Evolutionary conservation across 805 yeast species (phyloP).

Genomic region (Kodamaea fukazawae): DNA sequence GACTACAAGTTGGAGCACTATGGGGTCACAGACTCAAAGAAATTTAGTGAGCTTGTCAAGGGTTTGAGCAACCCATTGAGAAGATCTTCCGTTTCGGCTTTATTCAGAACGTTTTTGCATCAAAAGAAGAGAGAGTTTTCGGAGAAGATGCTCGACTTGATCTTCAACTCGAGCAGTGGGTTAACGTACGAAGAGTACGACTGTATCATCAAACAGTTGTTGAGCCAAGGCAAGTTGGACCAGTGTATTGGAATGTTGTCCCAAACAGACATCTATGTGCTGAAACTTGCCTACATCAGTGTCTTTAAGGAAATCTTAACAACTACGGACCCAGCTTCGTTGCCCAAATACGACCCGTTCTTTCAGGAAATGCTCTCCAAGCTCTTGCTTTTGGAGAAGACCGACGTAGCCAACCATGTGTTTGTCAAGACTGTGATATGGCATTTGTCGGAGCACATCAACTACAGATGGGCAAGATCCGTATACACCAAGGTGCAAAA

Average conservation of each 20-base stretch:
- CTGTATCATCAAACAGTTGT: conserved; percentile 23
- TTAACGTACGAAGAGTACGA: conserved; percentile 25
- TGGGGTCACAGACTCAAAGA: conserved; percentile 14
- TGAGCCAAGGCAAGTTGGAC: conserved; percentile 23
- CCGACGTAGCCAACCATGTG: conserved; percentile 14
- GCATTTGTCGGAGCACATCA: conserved; percentile 17
- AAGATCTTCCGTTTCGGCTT: conserved; percentile 31
- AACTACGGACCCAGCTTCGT: neutral
- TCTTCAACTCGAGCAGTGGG: conserved; percentile 28
- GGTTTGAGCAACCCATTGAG: conserved; percentile 29
- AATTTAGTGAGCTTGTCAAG: conserved; percentile 21
- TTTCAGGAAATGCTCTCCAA: conserved; percentile 9
- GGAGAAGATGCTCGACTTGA: conserved; percentile 27
- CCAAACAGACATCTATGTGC: conserved; percentile 16
- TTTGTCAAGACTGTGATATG: conserved; percentile 20
- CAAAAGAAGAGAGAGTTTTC: conserved; percentile 29
- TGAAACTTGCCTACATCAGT: conserved; percentile 26
- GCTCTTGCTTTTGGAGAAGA: conserved; percentile 9
- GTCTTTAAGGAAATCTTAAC: conserved; percentile 16
- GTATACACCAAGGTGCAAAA: conserved; percentile 14
- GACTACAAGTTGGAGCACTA: conserved; percentile 17
- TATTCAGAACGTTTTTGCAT: conserved; percentile 28
- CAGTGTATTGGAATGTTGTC: conserved; percentile 24
- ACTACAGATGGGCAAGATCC: conserved; percentile 20
- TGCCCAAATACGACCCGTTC: conserved; percentile 10